phyloP scores from a whole-genome alignment of 2,329 filamentous ascomycete species.

The Ceratocystis ficicola region DNA sequence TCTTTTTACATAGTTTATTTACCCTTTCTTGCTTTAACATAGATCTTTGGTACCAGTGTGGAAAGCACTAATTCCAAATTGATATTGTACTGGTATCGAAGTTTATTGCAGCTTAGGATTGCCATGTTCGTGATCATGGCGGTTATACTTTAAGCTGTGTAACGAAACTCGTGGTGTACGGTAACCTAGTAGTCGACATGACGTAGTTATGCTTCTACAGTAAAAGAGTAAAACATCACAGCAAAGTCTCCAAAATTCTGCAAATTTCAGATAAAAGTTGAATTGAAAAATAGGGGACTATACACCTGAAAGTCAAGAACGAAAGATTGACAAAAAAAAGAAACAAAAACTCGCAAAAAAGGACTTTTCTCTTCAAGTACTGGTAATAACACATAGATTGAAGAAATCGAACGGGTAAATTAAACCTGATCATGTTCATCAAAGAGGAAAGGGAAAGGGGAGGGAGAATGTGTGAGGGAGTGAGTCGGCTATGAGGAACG shows the following conservation, averaged over 20 bases:
- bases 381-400: conserved; percentile 8
- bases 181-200: not conserved
- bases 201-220: not conserved
- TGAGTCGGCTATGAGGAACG: not conserved
- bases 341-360: not conserved
- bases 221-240: not conserved
- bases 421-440: not conserved
- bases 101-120: too few relatives aligned
- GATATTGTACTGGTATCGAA: too few relatives aligned
- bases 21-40: too few relatives aligned
- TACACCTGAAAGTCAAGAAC: conserved; percentile 1
- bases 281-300: not conserved
- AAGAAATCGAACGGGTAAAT: conserved; percentile 6
- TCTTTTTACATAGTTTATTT: too few relatives aligned
- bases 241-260: not conserved
- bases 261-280: not conserved
- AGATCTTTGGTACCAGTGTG: too few relatives aligned
- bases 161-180: too few relatives aligned
- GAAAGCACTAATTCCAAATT: too few relatives aligned
- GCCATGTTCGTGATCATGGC: too few relatives aligned
- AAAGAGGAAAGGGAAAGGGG: not conserved
- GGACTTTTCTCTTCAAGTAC: conserved; percentile 9
- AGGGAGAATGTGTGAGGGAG: not conserved
- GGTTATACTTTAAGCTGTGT: too few relatives aligned
- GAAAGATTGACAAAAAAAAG: too few relatives aligned